phyloP scores from a whole-genome alignment of 768 basidiomycete species.

The Hygrophorus pudorinus region DNA sequence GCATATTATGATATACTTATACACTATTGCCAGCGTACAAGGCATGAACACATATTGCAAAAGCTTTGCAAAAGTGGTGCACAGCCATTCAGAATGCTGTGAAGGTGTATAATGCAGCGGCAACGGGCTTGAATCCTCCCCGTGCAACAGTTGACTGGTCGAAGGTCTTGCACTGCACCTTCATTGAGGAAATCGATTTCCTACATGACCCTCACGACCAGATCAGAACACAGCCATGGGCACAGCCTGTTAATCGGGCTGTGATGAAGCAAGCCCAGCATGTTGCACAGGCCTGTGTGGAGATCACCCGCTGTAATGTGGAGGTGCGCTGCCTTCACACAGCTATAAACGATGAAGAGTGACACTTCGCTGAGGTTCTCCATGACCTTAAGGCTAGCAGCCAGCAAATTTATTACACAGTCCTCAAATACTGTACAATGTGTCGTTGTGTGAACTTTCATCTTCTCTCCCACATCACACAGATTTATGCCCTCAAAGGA shows the following conservation, averaged over 20 bases:
- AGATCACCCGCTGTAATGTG: constrained; percentile 13
- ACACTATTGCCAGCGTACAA: neutral
- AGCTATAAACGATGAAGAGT: constrained; percentile 2
- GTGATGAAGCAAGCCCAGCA: constrained; percentile 14
- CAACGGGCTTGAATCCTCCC: constrained; percentile 13
- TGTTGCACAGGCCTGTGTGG: constrained; percentile 12
- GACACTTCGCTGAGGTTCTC: neutral
- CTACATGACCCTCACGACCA: constrained; percentile 17
- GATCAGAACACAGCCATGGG: constrained; percentile 18
- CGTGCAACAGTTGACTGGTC: constrained; percentile 17
- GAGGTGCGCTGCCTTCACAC: constrained; percentile 14
- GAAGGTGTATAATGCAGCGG: constrained; percentile 19
- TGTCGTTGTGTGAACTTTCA: constrained; percentile 2
- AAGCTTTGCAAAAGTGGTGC: constrained; percentile 18
- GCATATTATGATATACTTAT: neutral
- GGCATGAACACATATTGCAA: constrained; percentile 13
- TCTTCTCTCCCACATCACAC: constrained; percentile 1
- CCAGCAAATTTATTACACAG: neutral
- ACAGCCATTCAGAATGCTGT: constrained; percentile 18
- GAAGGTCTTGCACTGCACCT: constrained; percentile 16
- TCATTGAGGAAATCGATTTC: constrained; percentile 21
- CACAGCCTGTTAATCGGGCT: constrained; percentile 12
- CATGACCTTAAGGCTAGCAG: neutral
- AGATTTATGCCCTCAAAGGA: constrained; percentile 2
- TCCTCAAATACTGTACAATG: constrained; percentile 1